phyloP scores from a whole-genome alignment of 208 protist genomes.

The Acanthamoeba divionensis region DNA sequence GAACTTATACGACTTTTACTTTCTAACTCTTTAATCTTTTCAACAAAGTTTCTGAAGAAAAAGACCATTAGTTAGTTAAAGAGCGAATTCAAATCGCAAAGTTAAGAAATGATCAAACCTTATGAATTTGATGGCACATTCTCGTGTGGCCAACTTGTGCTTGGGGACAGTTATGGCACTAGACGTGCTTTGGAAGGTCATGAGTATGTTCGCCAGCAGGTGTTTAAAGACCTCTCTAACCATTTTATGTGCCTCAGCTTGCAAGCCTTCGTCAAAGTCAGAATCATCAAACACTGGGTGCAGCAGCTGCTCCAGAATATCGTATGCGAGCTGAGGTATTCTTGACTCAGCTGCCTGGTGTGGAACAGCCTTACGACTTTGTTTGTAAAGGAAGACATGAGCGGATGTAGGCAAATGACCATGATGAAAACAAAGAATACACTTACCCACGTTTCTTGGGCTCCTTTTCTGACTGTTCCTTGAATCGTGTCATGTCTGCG shows the following conservation, averaged over 20 bases:
- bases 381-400: neutral
- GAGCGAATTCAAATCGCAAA: neutral
- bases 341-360: neutral
- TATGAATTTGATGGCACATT: neutral
- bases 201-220: slow-evolving; percentile 27
- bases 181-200: neutral
- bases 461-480: neutral
- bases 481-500: slow-evolving; percentile 26
- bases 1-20: neutral
- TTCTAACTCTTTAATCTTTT: slow-evolving; percentile 10
- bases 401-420: neutral
- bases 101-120: too few species aligned
- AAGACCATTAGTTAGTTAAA: neutral
- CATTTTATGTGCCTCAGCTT: neutral
- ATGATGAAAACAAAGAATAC: neutral
- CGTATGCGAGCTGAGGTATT: neutral
- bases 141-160: slow-evolving; percentile 14
- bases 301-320: neutral
- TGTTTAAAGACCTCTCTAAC: slow-evolving; percentile 32
- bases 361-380: neutral
- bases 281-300: neutral
- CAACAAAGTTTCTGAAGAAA: neutral
- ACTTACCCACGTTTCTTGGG: neutral
- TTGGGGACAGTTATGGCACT: neutral
- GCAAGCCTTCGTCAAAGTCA: neutral